phyloP scores from a whole-genome alignment of 2,329 filamentous ascomycete genomes.

The Sporothrix sp. region DNA sequence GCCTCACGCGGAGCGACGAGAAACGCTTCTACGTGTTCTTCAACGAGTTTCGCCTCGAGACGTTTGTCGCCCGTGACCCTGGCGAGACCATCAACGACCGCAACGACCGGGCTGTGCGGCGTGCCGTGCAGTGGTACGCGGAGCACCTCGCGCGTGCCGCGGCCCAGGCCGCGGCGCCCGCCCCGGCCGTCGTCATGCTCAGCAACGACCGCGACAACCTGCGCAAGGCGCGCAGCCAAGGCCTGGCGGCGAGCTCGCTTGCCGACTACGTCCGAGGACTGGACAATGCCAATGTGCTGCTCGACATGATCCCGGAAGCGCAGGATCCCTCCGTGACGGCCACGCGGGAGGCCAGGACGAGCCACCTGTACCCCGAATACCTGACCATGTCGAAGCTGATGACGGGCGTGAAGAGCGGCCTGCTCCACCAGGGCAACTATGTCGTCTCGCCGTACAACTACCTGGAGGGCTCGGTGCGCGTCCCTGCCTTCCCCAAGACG shows the following conservation, averaged over 20 bases:
- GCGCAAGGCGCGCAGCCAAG: constrained; percentile 67
- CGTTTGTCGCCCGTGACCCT: constrained; percentile 62
- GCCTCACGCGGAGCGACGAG: constrained; percentile 86
- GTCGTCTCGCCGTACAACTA: constrained; percentile 98
- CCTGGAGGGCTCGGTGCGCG: constrained; percentile 83
- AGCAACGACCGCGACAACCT: constrained; percentile 88
- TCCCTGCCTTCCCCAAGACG: constrained; percentile 80
- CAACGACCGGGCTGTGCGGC: constrained; percentile 84
- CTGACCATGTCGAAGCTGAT: constrained; percentile 84
- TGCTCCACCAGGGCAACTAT: constrained; percentile 89
- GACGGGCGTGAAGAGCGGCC: constrained; percentile 81
- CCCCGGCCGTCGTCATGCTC: constrained; percentile 81
- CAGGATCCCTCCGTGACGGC: constrained; percentile 59
- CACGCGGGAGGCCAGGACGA: constrained; percentile 29
- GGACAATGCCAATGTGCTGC: constrained; percentile 72
- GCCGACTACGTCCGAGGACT: constrained; percentile 74
- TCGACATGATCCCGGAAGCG: constrained; percentile 86
- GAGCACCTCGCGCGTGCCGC: constrained; percentile 62
- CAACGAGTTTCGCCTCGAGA: constrained; percentile 94
- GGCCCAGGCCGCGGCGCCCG: constrained; percentile 32
- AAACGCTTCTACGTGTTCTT: constrained; percentile 99
- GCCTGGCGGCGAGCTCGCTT: constrained; percentile 58
- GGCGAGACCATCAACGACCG: constrained; percentile 92
- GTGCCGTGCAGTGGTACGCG: constrained; percentile 81
- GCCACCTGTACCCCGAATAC: constrained; percentile 82